A percentile compares a stretch with the other conserved stretches of the same genome.
Evolutionary conservation across 2,329 filamentous ascomycete genomes (phyloP).

Genomic region (Alternaria sp.): DNA sequence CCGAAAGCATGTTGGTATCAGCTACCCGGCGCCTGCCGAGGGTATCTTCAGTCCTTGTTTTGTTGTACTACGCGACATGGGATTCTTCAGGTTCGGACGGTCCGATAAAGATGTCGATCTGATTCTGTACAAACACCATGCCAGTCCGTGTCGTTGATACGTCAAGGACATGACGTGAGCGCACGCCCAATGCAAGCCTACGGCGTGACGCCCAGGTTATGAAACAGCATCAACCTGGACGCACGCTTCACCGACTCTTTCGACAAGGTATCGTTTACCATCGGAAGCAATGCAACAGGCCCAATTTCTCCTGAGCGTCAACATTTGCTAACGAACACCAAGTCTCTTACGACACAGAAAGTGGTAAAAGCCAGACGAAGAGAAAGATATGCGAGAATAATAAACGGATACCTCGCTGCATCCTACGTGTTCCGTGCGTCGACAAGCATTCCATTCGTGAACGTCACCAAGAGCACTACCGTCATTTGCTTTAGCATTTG

Average conservation of each 20-base stretch:
- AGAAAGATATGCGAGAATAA: neutral
- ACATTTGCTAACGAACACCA: neutral
- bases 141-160: neutral
- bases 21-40: neutral
- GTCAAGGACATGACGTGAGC: neutral
- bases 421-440: neutral
- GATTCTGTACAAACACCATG: neutral
- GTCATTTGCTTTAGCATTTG: neutral
- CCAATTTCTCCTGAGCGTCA: neutral
- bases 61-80: neutral
- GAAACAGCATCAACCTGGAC: neutral
- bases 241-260: neutral
- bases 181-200: neutral
- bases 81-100: neutral
- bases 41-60: slow-evolving; percentile 51
- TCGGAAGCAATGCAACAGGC: neutral
- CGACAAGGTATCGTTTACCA: neutral
- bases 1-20: neutral
- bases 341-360: neutral
- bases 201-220: neutral
- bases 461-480: neutral
- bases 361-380: neutral
- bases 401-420: neutral
- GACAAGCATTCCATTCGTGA: neutral
- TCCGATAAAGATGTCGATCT: neutral